These are phyloP conservation scores for Neurospora sublineolata DNA, from an alignment of 495 filamentous ascomycete genomes.

Conservation along the genomic window DNA sequence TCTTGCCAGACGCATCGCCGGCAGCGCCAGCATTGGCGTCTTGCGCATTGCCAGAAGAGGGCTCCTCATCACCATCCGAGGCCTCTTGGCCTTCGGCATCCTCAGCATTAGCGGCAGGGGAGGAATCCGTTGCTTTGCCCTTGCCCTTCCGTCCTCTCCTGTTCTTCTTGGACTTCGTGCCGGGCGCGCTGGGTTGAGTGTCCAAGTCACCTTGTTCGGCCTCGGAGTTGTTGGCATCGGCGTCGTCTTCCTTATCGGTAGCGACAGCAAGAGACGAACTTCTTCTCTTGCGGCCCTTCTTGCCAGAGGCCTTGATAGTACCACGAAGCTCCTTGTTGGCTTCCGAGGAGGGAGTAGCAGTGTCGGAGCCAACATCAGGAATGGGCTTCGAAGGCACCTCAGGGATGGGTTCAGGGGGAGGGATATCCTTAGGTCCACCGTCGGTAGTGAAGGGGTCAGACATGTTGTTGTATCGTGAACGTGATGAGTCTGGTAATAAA, in stretches of 20 bases:
- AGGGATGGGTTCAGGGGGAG: background rate
- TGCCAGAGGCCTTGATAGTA: background rate
- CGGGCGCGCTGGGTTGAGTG: background rate
- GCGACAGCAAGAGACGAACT: background rate
- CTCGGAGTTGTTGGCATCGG: background rate
- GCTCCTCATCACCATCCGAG: background rate
- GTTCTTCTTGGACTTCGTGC: slow-evolving; percentile 22
- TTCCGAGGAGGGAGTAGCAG: background rate
- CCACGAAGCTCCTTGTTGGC: background rate
- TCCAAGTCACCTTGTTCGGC: slow-evolving; percentile 1
- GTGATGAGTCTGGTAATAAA: background rate
- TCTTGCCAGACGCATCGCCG: slow-evolving; percentile 1
- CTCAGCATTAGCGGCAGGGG: background rate
- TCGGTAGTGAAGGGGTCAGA: background rate
- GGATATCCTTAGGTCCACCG: background rate
- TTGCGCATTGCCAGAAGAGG: background rate
- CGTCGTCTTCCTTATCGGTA: slow-evolving; percentile 2
- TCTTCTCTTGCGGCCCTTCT: background rate
- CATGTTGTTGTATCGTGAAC: background rate
- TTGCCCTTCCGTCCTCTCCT: slow-evolving; percentile 24
- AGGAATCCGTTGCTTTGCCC: slow-evolving; percentile 1
- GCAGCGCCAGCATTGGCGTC: background rate
- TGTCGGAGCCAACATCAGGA: background rate
- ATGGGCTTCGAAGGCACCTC: background rate
- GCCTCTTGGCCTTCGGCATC: background rate